phyloP scores from a whole-genome alignment of 2,329 filamentous ascomycete species.

The Neonectria neomacrospora region DNA sequence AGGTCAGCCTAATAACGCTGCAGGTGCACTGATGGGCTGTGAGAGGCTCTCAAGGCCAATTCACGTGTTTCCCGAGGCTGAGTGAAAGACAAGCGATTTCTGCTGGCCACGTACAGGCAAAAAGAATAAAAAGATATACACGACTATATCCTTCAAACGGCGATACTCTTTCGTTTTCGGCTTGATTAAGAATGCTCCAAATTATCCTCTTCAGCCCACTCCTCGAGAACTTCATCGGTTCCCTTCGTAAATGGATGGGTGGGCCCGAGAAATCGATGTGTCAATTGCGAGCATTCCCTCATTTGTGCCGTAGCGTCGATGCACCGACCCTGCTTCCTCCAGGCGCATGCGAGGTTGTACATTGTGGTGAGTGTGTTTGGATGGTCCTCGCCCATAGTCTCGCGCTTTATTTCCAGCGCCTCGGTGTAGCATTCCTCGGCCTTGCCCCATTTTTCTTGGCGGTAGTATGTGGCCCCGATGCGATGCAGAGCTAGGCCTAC shows the following conservation, averaged over 20 bases:
- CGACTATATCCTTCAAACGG: too few species aligned
- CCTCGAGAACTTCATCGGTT: rapidly evolving
- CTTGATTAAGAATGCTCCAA: too few species aligned
- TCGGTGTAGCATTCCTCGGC: not conserved
- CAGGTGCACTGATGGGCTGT: not conserved
- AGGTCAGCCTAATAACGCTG: not conserved
- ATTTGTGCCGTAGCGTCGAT: not conserved
- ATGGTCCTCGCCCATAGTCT: not conserved
- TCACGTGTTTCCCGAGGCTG: not conserved
- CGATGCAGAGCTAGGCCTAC: rapidly evolving
- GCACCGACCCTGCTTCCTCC: not conserved
- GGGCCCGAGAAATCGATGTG: not conserved
- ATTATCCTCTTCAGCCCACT: not conserved
- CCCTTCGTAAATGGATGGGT: not conserved
- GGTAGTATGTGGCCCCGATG: not conserved
- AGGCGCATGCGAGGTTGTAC: not conserved
- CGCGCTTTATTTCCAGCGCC: not conserved
- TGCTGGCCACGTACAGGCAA: too few species aligned
- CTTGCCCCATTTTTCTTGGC: not conserved
- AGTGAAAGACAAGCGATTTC: not conserved
- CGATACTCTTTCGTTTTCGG: too few species aligned
- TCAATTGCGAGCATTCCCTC: not conserved
- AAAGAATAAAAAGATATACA: too few species aligned
- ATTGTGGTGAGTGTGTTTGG: not conserved
- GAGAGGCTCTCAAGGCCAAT: not conserved